Base-by-base conservation (phyloP, 2,329 filamentous ascomycete species). In the Paraconiothyrium sp. region DNA sequence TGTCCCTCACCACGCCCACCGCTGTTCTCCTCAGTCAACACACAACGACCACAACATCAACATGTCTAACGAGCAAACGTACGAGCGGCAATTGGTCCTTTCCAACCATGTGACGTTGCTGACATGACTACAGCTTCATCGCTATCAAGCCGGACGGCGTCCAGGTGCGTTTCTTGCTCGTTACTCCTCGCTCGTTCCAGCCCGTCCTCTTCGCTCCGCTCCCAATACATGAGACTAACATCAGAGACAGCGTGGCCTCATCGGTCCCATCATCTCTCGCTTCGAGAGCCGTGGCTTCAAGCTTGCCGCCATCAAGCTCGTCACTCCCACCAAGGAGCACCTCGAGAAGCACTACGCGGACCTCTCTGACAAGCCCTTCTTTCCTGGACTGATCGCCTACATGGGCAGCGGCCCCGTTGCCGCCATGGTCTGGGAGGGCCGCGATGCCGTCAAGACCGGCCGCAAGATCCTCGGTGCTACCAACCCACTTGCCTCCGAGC, bases 91-190 rank as follows among this genome's bases (percentile, higher is more conserved):
- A 46, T 52, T 58, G 52, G 49, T 10, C 24, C 43, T 46, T 16
- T 27, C 16, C 61, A 49, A 57, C 63, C 67, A 68, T 70, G 67
- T 68, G 74, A 64, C 64, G 41, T 55, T 65, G 67, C 74, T 77
- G 60, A 76, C 67, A 62, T 64, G 59, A 73, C 65, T 61, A 73
- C 78, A 98, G 94, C 87, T 98, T 98, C 92, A 98, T 98, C 89
- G 95, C 95, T 82, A 93, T 99, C 89, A 99, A 99, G 93, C 95
- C 94, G 77, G 95, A 98, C 86, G 95, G 95, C 83, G 95, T 98
- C 85, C 95, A 97, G 90, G 93, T 97, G 90, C 74, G 84, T 58
- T 24, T 34, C 60, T 52, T 57, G 43, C 47, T 44, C 50, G 24
- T 52, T 44, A 24, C 41, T 9, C 43, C 44, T 37, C 32, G 8